These are phyloP conservation scores for Polychytrium aggregatum DNA, from an alignment of 192 early-diverging fungal genomes.

Conservation along the genomic window DNA sequence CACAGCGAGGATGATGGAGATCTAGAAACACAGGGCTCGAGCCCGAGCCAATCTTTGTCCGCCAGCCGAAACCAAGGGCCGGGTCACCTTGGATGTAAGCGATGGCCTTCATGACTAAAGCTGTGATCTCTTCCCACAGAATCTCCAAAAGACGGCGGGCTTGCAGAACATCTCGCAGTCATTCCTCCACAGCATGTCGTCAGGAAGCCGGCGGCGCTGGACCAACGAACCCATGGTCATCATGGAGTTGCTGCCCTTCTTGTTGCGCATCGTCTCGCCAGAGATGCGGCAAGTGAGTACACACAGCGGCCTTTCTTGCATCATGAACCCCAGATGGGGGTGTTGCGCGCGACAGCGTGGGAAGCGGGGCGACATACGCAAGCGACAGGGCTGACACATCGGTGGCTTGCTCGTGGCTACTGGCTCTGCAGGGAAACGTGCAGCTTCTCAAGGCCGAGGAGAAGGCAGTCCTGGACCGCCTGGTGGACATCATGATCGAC, in stretches of 20 bases:
- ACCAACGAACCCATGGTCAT: constrained; percentile 25
- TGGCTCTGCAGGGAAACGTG: constrained; percentile 35
- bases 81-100: no score
- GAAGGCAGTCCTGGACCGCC: constrained; percentile 27
- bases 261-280: constrained; percentile 71
- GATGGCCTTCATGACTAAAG: no score
- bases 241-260: constrained; percentile 49
- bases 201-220: constrained; percentile 35
- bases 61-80: no score
- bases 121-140: no score
- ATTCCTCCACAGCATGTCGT: constrained; percentile 34
- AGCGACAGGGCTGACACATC: constrained; percentile 4
- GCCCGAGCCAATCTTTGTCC: no score
- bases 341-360: no score
- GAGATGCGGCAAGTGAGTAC: no score
- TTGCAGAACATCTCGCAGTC: constrained; percentile 35
- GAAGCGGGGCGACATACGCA: no score
- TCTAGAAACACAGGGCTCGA: no score
- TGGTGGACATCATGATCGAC: constrained; percentile 58
- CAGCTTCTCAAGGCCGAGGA: constrained; percentile 55
- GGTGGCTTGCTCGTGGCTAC: not conserved
- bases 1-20: constrained; percentile 1
- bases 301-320: no score
- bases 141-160: no score
- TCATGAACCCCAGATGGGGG: no score